Evolutionary conservation across 2,329 filamentous ascomycete species (phyloP).

Genomic region (Fusarium camptoceras): DNA sequence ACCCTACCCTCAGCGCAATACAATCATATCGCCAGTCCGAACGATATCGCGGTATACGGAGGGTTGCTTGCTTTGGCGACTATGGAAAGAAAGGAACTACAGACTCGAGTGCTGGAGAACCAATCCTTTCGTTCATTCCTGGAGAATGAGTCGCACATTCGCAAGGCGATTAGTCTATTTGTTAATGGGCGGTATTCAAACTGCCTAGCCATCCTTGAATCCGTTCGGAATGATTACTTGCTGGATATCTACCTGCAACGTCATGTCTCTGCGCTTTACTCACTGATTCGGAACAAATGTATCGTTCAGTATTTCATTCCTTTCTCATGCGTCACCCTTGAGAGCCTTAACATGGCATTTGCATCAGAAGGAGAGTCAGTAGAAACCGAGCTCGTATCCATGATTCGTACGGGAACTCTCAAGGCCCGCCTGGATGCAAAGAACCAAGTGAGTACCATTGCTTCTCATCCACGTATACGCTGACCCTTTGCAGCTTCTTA

Average conservation of each 20-base stretch:
- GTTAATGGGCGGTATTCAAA: conserved; percentile 89
- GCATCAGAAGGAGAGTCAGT: conserved; percentile 71
- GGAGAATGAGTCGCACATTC: conserved; percentile 92
- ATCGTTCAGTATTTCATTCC: conserved; percentile 94
- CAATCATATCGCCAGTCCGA: conserved; percentile 79
- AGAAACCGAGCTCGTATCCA: conserved; percentile 77
- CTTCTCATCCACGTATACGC: not conserved
- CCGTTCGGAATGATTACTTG: conserved; percentile 86
- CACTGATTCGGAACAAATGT: conserved; percentile 84
- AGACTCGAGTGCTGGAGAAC: conserved; percentile 82
- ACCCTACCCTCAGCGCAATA: conserved; percentile 64
- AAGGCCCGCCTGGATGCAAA: conserved; percentile 88
- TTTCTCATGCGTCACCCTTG: conserved; percentile 86
- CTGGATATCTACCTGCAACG: conserved; percentile 87
- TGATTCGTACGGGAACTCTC: conserved; percentile 80
- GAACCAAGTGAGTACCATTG: conserved; percentile 66
- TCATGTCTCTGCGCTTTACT: conserved; percentile 78
- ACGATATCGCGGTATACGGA: conserved; percentile 93
- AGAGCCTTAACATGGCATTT: conserved; percentile 83
- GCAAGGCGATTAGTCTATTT: conserved; percentile 89
- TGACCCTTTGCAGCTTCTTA: conserved; percentile 68
- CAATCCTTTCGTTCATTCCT: conserved; percentile 84
- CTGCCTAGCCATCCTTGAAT: conserved; percentile 84
- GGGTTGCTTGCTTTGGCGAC: conserved; percentile 90
- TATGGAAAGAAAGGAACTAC: conserved; percentile 83